Conservation (phyloP, 768 basidiomycete species). For the Pisolithus marmoratus region DNA sequence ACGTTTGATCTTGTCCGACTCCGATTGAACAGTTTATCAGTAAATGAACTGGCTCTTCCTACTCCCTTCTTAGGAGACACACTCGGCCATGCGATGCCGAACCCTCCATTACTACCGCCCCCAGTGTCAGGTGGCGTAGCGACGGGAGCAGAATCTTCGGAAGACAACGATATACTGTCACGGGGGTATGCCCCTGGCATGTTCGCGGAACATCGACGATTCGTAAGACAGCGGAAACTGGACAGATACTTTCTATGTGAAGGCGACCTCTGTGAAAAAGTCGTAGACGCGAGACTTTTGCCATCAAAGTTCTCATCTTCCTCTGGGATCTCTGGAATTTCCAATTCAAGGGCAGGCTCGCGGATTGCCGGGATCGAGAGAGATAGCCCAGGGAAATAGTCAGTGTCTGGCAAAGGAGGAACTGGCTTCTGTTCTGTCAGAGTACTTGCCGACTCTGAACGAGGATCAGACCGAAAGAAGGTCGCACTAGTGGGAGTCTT, state of each 20-base stretch:
- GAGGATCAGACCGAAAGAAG: conserved; percentile 22
- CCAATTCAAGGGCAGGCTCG: conserved; percentile 20
- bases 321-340: conserved; percentile 13
- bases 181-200: conserved; percentile 42
- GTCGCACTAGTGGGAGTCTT: conserved; percentile 22
- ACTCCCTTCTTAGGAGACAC: conserved; percentile 49
- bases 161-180: conserved; percentile 59
- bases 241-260: conserved; percentile 42
- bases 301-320: conserved; percentile 23
- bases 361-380: conserved; percentile 26
- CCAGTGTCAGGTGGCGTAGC: conserved; percentile 51
- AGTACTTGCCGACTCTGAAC: conserved; percentile 16
- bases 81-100: conserved; percentile 42
- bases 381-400: conserved; percentile 21
- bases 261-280: conserved; percentile 48
- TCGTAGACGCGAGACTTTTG: conserved; percentile 29
- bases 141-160: conserved; percentile 61
- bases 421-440: conserved; percentile 13
- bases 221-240: conserved; percentile 41
- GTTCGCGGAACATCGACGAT: conserved; percentile 33
- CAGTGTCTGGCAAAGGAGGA: conserved; percentile 12
- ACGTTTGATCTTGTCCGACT: conserved; percentile 48
- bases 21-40: conserved; percentile 54
- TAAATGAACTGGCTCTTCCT: conserved; percentile 52
- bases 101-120: conserved; percentile 20